These are phyloP conservation scores for Yamadazyma siamensis DNA, from an alignment of 1,139 yeast species.

Conservation along the genomic window DNA sequence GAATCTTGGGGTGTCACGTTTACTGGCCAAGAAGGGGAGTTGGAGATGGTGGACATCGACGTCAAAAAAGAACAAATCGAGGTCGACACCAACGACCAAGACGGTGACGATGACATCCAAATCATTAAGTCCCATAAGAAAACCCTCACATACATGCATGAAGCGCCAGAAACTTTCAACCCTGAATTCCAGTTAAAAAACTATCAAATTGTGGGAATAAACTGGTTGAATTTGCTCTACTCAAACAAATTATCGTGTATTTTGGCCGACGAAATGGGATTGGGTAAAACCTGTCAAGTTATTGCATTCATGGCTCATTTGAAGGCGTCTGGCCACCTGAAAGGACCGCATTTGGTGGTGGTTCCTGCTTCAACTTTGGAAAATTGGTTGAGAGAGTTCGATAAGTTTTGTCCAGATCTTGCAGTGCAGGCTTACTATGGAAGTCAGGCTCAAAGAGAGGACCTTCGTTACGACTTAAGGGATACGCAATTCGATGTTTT, in stretches of 20 bases:
- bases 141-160: constrained; percentile 52
- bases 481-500: constrained; percentile 74
- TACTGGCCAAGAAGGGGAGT: constrained; percentile 55
- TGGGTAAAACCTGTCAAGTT: constrained; percentile 95
- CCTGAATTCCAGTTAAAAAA: constrained; percentile 68
- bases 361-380: constrained; percentile 97
- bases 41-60: constrained; percentile 48
- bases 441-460: constrained; percentile 77
- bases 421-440: constrained; percentile 94
- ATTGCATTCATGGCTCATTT: constrained; percentile 88
- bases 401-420: constrained; percentile 79
- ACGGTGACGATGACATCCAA: constrained; percentile 33
- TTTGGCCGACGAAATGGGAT: constrained; percentile 96
- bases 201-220: constrained; percentile 93
- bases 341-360: constrained; percentile 91
- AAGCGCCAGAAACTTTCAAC: constrained; percentile 66
- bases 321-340: constrained; percentile 80
- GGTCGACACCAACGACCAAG: constrained; percentile 24
- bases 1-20: constrained; percentile 81
- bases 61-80: constrained; percentile 30
- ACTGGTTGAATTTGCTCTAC: constrained; percentile 85
- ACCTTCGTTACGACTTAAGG: constrained; percentile 67
- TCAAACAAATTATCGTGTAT: constrained; percentile 81
- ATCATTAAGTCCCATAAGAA: constrained; percentile 19
- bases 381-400: constrained; percentile 94